A percentile compares a stretch with the other conserved stretches of the same genome.
phyloP scores from a whole-genome alignment of 495 filamentous ascomycete species.

The Friedmanniomyces endolithicus region DNA sequence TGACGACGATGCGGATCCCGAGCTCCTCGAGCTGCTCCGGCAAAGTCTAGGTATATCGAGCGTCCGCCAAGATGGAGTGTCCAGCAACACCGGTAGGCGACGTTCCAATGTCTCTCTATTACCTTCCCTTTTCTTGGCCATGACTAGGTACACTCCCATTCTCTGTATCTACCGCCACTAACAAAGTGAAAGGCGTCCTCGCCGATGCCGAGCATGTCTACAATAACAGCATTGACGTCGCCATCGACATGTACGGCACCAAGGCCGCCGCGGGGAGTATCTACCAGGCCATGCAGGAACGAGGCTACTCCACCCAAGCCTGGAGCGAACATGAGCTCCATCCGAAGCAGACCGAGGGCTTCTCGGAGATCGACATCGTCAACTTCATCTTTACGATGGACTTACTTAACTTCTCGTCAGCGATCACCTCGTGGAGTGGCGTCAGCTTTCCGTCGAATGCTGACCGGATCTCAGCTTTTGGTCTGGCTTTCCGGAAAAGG shows the following conservation, averaged over 20 bases:
- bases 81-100: conserved; percentile 15
- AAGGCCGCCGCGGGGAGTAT: conserved; percentile 72
- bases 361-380: conserved; percentile 53
- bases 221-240: conserved; percentile 87
- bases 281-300: conserved; percentile 67
- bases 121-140: not conserved
- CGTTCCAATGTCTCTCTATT: not conserved
- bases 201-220: conserved; percentile 74
- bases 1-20: conserved; percentile 78
- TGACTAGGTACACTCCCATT: not conserved
- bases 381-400: conserved; percentile 97
- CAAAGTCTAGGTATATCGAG: conserved; percentile 51
- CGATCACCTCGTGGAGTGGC: not conserved
- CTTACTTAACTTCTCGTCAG: conserved; percentile 67
- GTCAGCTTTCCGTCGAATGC: not conserved
- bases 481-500: conserved; percentile 50
- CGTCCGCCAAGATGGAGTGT: conserved; percentile 2
- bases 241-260: conserved; percentile 61
- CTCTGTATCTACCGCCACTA: not conserved
- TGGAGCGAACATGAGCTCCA: conserved; percentile 91
- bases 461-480: conserved; percentile 48
- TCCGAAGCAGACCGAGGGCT: conserved; percentile 48
- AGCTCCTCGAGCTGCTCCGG: conserved; percentile 76
- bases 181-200: conserved; percentile 62
- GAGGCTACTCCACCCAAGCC: conserved; percentile 64